These are phyloP conservation scores for Eucalyptus polybractea DNA, from an alignment of 345 rosid species.

Conservation along the genomic window DNA sequence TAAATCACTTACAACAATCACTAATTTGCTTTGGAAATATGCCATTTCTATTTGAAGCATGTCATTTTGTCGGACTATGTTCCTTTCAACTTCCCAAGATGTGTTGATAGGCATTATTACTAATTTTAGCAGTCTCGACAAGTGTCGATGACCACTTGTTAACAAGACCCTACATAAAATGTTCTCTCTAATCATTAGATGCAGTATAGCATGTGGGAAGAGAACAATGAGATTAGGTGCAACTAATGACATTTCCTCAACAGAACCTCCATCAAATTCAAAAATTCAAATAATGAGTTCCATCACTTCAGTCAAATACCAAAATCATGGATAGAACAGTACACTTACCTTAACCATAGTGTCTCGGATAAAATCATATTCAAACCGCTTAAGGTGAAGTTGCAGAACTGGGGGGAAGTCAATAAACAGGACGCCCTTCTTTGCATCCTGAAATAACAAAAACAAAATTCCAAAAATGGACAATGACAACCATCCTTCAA, in stretches of 20 bases:
- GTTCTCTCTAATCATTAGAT: not conserved
- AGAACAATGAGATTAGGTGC: not conserved
- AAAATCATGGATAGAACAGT: not conserved
- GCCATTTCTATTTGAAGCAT: not conserved
- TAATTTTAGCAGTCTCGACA: not conserved
- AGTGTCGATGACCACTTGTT: not conserved
- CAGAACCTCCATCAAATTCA: not conserved
- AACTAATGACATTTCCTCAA: not conserved
- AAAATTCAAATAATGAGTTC: not conserved
- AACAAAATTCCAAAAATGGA: not conserved
- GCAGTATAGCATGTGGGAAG: not conserved
- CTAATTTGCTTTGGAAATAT: not conserved
- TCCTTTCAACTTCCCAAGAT: not conserved
- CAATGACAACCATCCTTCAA: not conserved
- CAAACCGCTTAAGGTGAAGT: constrained; percentile 92
- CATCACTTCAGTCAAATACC: not conserved
- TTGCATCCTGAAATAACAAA: constrained; percentile 64
- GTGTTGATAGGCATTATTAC: not conserved
- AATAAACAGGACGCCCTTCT: constrained; percentile 84
- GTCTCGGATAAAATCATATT: constrained; percentile 95
- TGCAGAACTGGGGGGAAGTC: constrained; percentile 99
- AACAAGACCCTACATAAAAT: not conserved
- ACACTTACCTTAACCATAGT: constrained; percentile 90
- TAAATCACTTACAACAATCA: not conserved
- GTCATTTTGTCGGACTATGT: not conserved